These are phyloP conservation scores for Viola odorata DNA, from an alignment of 345 rosid genomes.

Conservation along the genomic window DNA sequence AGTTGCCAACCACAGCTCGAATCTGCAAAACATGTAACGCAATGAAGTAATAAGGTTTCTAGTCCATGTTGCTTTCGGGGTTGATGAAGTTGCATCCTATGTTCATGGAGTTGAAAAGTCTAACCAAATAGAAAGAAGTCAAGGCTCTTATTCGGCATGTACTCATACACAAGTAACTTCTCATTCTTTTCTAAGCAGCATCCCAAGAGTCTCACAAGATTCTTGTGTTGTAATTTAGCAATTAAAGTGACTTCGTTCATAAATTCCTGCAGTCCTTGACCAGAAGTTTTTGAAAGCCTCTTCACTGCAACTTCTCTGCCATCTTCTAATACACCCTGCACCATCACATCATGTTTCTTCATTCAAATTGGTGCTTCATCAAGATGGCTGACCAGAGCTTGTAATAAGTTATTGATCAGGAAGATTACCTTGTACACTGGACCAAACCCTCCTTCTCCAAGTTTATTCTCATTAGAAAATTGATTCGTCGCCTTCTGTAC, in stretches of 20 bases:
- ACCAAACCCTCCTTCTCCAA: constrained; percentile 50
- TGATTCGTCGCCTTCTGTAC: constrained; percentile 24
- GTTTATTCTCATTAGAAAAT: constrained; percentile 29
- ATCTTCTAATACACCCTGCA: constrained; percentile 13
- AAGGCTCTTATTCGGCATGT: constrained; percentile 24
- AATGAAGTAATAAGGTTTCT: too few relatives aligned
- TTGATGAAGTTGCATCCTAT: too few relatives aligned
- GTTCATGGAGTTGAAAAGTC: neutral
- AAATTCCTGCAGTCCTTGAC: constrained; percentile 23
- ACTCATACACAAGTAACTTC: constrained; percentile 17
- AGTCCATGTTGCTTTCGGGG: too few relatives aligned
- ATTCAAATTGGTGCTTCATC: neutral
- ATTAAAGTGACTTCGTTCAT: constrained; percentile 22
- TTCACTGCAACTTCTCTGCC: constrained; percentile 25
- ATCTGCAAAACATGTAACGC: too few relatives aligned
- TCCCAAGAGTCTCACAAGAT: constrained; percentile 22
- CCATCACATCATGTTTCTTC: neutral
- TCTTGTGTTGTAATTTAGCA: constrained; percentile 22
- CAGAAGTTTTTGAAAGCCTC: constrained; percentile 26
- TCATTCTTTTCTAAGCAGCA: constrained; percentile 17
- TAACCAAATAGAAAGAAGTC: constrained; percentile 12
- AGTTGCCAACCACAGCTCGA: neutral
- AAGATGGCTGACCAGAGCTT: neutral
- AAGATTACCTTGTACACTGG: constrained; percentile 37
- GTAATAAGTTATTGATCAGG: neutral